phyloP scores from a whole-genome alignment of 352 stramenopile genomes.

The Thraustochytrium striatum region DNA sequence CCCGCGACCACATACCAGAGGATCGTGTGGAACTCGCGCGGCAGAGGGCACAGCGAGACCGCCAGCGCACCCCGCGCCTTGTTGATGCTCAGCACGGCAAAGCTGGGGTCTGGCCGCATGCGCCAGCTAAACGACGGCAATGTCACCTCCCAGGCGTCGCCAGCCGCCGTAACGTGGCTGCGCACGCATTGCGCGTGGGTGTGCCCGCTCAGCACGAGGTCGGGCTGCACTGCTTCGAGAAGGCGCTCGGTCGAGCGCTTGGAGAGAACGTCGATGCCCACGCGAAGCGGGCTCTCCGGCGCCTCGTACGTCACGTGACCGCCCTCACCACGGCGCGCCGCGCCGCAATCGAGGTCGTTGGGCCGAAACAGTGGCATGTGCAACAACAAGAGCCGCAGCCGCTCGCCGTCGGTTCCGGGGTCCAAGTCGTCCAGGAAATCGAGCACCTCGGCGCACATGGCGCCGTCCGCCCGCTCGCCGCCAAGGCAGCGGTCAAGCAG shows the following conservation, averaged over 20 bases:
- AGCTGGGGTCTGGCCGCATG: constrained; percentile 9
- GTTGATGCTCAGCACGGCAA: neutral
- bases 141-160: neutral
- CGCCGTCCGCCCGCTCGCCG: neutral
- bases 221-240: neutral
- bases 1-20: neutral
- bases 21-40: neutral
- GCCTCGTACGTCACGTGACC: constrained; percentile 17
- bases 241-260: neutral
- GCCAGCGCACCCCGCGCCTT: neutral
- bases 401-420: neutral
- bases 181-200: constrained; percentile 13
- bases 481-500: neutral
- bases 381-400: neutral
- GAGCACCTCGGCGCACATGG: neutral
- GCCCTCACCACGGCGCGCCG: neutral
- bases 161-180: neutral
- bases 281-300: neutral
- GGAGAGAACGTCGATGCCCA: neutral
- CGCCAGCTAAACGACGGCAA: constrained; percentile 24
- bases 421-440: neutral
- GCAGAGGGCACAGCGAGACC: neutral
- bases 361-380: neutral
- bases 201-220: constrained; percentile 5
- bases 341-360: neutral